Percentiles rank a stretch among this genome's conserved stretches.
phyloP scores from a whole-genome alignment of 345 rosid genomes.

The Populus alba region DNA sequence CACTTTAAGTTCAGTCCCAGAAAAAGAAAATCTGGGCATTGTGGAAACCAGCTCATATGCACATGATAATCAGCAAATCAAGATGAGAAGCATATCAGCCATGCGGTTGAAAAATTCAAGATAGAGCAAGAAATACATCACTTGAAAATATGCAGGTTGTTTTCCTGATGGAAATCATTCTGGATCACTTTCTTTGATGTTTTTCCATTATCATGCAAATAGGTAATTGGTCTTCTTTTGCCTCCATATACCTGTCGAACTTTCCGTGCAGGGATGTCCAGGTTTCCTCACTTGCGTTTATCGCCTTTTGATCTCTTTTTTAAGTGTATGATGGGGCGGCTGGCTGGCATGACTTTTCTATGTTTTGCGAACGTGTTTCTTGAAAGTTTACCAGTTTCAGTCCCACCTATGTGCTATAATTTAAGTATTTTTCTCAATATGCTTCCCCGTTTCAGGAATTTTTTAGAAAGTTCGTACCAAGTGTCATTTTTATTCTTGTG shows the following conservation, averaged over 20 bases:
- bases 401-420: neutral
- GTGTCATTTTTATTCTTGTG: neutral
- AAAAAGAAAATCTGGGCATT: slow-evolving; percentile 8
- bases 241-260: slow-evolving; percentile 6
- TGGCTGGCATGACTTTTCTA: neutral
- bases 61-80: slow-evolving; percentile 28
- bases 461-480: neutral
- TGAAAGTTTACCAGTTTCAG: neutral
- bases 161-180: slow-evolving; percentile 10
- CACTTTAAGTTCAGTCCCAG: slow-evolving; percentile 7
- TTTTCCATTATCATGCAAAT: slow-evolving; percentile 10
- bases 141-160: neutral
- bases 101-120: neutral
- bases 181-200: slow-evolving; percentile 20
- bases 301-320: neutral
- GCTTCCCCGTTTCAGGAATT: neutral
- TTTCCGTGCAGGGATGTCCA: neutral
- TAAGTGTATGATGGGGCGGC: neutral
- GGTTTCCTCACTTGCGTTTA: neutral
- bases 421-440: neutral
- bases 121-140: neutral
- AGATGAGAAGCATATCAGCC: slow-evolving; percentile 24
- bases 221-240: slow-evolving; percentile 18
- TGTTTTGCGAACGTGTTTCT: neutral
- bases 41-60: slow-evolving; percentile 30